Base-by-base conservation (phyloP, 2,329 filamentous ascomycete genomes). In the Aspergillus neotritici region DNA sequence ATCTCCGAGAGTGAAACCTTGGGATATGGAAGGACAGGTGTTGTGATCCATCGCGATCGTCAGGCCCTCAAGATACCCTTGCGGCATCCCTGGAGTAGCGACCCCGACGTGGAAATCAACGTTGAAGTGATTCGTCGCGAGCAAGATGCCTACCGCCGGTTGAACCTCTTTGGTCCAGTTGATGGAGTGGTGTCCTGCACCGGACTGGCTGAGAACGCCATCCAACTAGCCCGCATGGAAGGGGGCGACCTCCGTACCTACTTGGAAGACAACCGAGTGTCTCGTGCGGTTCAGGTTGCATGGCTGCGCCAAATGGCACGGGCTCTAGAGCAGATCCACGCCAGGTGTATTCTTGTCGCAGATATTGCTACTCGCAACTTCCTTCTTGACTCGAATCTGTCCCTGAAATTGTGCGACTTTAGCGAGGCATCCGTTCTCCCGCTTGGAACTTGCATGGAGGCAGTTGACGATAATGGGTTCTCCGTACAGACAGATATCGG, bases 341-440 rank as follows among this genome's bases (percentile, higher is more conserved):
- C 54, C 6, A 41, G 45, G 30, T 46, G 48, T 40, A 52, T 62
- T 16, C 51, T 62, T 47, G 49, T 61, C 12, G 49, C 52, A 33
- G 60, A 62, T 35, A 62, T 62, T 25, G 48, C 55, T 7, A 54
- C 35, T 38, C 53, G 52, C 12, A 64, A 63, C 40, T 58, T 62
- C 31, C 53, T 62, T 11, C 46, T 64, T 31, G 49, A 55, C 44
- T 46, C 50, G 10, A 41, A 60, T 47, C 31, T 62, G 12, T 53
- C 48, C 3, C 29, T 65, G 17, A 60, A 59, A 43, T 37, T 63
- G 11, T 56, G 51, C 36, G 60, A 63, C 45, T 63, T 63, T 39
- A 40, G 52, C 2, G 53, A 61, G 36, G 52, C 57, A 10, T 46
- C 49, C 12, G 34, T 59, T 11, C 43, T 64, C 21, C 46, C 52